Percentiles rank a stretch among this genome's conserved stretches.
These are phyloP conservation scores for Lipomyces yamanashiensis DNA, from an alignment of 805 yeast species.

Conservation along the genomic window DNA sequence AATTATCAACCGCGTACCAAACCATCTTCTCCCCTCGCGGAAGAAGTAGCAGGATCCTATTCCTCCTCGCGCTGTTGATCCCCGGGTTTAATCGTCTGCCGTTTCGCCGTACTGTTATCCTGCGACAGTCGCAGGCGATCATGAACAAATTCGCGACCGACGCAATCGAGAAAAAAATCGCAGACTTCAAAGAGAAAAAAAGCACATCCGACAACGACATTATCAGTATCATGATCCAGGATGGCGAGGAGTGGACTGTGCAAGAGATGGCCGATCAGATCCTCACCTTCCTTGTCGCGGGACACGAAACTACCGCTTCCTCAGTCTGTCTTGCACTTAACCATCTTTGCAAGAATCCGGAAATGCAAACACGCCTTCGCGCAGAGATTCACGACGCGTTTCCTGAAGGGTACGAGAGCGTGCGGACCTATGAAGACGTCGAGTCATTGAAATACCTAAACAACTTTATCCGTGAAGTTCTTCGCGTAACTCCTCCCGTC, in stretches of 20 bases:
- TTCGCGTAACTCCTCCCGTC: slow-evolving; percentile 30
- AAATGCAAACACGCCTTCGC: slow-evolving; percentile 26
- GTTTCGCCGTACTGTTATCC: slow-evolving; percentile 4
- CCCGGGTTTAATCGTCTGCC: slow-evolving; percentile 26
- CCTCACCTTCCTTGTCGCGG: slow-evolving; percentile 19
- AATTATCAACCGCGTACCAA: slow-evolving; percentile 23
- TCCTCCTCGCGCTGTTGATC: slow-evolving; percentile 15
- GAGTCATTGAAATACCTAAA: slow-evolving; percentile 25
- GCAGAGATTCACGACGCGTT: slow-evolving; percentile 21
- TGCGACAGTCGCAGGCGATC: slow-evolving; percentile 11
- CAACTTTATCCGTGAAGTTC: slow-evolving; percentile 27
- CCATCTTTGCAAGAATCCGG: slow-evolving; percentile 17
- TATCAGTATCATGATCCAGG: slow-evolving; percentile 28
- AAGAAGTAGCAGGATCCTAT: not conserved
- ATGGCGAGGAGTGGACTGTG: slow-evolving; percentile 23
- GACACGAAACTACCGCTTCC: slow-evolving; percentile 36
- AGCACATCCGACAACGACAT: slow-evolving; percentile 12
- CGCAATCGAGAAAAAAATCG: slow-evolving; percentile 22
- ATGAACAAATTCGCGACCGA: slow-evolving; percentile 25
- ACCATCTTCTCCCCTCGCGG: slow-evolving; percentile 14
- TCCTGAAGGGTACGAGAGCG: slow-evolving; percentile 18
- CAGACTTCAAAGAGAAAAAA: not conserved
- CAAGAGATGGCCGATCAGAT: slow-evolving; percentile 29
- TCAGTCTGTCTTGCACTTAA: slow-evolving; percentile 17
- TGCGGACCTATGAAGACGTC: slow-evolving; percentile 22